These are phyloP conservation scores for Populus tomentosa DNA, from an alignment of 441 rosid genomes.

Conservation along the genomic window DNA sequence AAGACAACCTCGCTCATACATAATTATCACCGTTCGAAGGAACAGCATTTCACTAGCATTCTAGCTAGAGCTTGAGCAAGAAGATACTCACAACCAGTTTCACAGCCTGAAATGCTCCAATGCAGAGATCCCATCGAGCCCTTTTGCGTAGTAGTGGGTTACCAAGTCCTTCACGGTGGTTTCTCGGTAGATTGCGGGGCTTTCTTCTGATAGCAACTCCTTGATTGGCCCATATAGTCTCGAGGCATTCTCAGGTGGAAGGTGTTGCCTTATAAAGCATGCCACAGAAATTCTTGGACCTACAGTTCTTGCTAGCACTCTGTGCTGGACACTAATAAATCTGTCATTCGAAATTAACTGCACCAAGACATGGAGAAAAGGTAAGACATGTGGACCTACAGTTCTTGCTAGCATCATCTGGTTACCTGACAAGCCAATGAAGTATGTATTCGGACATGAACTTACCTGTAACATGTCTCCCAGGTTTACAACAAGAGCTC, in stretches of 20 bases:
- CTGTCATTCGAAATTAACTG: constrained; percentile 30
- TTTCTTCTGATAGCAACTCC: constrained; percentile 9
- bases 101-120: constrained; percentile 3
- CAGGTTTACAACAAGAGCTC: constrained; percentile 58
- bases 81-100: neutral
- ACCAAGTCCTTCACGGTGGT: neutral
- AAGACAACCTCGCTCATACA: neutral
- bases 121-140: constrained; percentile 1
- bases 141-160: no score
- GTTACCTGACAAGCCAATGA: no score
- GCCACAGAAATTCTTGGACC: constrained; percentile 9
- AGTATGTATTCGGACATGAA: neutral
- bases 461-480: constrained; percentile 75
- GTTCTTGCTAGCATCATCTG: no score
- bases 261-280: neutral
- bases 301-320: constrained; percentile 7
- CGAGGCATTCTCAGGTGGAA: neutral
- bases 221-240: neutral
- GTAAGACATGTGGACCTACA: no score
- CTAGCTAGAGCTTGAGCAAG: neutral
- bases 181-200: constrained; percentile 15
- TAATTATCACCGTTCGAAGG: no score
- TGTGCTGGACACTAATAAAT: constrained; percentile 28
- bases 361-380: neutral
- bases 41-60: neutral